Evolutionary conservation across 176 grass and related monocot genomes (phyloP).

Genomic region (Alopecurus myosuroides): DNA sequence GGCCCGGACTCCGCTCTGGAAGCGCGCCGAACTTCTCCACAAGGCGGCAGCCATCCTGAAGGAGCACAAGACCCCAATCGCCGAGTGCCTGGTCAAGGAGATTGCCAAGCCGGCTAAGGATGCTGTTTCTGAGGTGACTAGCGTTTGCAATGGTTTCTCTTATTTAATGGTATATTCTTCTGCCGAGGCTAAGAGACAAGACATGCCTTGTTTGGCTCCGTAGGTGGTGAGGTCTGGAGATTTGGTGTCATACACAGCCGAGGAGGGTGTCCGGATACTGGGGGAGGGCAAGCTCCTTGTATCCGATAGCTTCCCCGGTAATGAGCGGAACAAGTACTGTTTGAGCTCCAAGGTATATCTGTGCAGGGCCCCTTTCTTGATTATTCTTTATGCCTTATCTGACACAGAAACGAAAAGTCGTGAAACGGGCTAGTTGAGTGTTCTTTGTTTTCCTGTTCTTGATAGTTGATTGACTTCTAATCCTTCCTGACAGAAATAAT

Average conservation of each 20-base stretch:
- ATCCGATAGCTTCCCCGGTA: constrained; percentile 95
- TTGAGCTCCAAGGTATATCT: constrained; percentile 84
- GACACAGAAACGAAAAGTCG: background rate
- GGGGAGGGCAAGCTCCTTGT: constrained; percentile 88
- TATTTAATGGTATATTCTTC: background rate
- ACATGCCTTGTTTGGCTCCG: background rate
- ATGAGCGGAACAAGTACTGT: constrained; percentile 95
- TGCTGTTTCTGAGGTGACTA: constrained; percentile 71
- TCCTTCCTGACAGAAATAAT: background rate
- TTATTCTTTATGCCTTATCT: background rate
- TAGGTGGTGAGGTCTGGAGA: constrained; percentile 93
- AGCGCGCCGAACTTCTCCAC: constrained; percentile 86
- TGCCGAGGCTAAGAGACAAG: background rate
- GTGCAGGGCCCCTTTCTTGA: background rate
- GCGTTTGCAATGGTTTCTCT: background rate
- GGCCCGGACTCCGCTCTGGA: constrained; percentile 86
- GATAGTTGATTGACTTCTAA: background rate
- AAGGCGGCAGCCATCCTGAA: constrained; percentile 90
- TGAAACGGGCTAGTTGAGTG: background rate
- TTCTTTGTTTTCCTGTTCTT: background rate
- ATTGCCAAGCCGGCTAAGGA: constrained; percentile 97
- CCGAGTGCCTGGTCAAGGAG: constrained; percentile 92
- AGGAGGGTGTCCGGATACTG: constrained; percentile 90
- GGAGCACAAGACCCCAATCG: constrained; percentile 76
- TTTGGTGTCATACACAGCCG: constrained; percentile 87